Conservation (phyloP, 495 filamentous ascomycete species). For the Penicillium chermesinum region DNA sequence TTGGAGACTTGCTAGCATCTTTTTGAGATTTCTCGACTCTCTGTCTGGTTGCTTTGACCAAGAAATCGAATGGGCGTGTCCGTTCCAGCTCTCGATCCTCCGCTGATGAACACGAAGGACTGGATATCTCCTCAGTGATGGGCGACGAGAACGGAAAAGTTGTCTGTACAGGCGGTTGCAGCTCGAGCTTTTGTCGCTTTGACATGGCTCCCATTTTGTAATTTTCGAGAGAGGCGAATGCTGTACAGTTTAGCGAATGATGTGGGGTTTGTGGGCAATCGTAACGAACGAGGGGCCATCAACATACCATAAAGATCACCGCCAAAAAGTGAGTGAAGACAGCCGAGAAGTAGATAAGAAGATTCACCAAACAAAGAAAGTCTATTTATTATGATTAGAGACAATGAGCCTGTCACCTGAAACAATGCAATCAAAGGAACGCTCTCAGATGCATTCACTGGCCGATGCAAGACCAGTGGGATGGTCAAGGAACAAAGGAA, state of each 20-base stretch:
- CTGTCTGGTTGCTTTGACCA: conserved; percentile 25
- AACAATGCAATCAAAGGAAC: conserved; percentile 21
- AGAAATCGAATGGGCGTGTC: conserved; percentile 27
- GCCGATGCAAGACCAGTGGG: conserved; percentile 2
- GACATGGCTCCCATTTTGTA: conserved; percentile 20
- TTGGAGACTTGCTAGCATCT: conserved; percentile 9
- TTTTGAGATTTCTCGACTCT: conserved; percentile 17
- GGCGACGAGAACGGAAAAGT: conserved; percentile 43
- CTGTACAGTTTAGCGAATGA: too few species aligned
- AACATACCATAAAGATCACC: conserved; percentile 18
- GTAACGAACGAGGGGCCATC: too few species aligned
- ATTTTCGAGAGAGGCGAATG: background rate
- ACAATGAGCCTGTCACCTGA: conserved; percentile 6
- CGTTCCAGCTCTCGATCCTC: conserved; percentile 30
- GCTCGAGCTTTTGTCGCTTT: conserved; percentile 21
- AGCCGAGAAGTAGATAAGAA: background rate
- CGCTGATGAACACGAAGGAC: conserved; percentile 33
- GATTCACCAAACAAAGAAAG: conserved; percentile 4
- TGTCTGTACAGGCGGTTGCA: conserved; percentile 30
- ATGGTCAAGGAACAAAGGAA: conserved; percentile 2
- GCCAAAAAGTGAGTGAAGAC: background rate
- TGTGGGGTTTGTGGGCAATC: too few species aligned
- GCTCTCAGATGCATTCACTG: conserved; percentile 14
- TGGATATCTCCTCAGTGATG: conserved; percentile 40
- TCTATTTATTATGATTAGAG: conserved; percentile 17